Conservation (phyloP, 176 grass and related monocot genomes). For the Phoenix dactylifera region DNA sequence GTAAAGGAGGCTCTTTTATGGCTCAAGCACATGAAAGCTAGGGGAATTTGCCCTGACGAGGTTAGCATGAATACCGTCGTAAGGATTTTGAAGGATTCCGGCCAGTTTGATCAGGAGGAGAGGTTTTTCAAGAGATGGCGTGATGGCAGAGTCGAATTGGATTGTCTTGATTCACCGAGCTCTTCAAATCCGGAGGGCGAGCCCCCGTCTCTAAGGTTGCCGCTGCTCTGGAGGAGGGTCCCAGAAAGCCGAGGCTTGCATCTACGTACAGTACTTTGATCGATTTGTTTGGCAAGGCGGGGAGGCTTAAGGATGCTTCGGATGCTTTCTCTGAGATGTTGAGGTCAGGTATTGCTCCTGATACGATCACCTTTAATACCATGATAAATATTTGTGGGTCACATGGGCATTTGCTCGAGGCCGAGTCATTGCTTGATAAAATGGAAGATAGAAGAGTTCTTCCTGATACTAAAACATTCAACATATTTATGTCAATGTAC, state of each 20-base stretch:
- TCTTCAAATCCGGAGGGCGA: constrained; percentile 14
- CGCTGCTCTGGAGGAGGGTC: neutral
- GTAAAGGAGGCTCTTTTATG: constrained; percentile 41
- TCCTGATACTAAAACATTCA: constrained; percentile 50
- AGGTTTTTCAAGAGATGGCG: constrained; percentile 48
- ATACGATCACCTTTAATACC: constrained; percentile 51
- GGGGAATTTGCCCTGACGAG: constrained; percentile 41
- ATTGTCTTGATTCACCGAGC: constrained; percentile 38
- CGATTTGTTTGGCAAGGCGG: constrained; percentile 57
- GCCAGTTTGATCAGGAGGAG: constrained; percentile 27
- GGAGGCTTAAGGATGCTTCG: constrained; percentile 40
- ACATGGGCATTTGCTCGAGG: constrained; percentile 24
- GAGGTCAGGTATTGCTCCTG: constrained; percentile 27
- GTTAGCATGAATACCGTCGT: constrained; percentile 61
- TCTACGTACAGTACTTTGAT: constrained; percentile 53
- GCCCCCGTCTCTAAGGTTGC: constrained; percentile 12
- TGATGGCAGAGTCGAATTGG: constrained; percentile 37
- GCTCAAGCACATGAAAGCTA: constrained; percentile 47
- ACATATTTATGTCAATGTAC: constrained; percentile 51
- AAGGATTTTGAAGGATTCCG: constrained; percentile 48
- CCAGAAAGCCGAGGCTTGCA: constrained; percentile 34
- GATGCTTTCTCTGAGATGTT: constrained; percentile 44
- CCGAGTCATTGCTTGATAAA: constrained; percentile 36
- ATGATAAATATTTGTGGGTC: constrained; percentile 43
- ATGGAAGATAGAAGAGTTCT: constrained; percentile 35